A percentile compares a stretch with the other conserved stretches of the same genome.
Evolutionary conservation across 345 rosid species (phyloP).

Genomic region (Linum lewisii): DNA sequence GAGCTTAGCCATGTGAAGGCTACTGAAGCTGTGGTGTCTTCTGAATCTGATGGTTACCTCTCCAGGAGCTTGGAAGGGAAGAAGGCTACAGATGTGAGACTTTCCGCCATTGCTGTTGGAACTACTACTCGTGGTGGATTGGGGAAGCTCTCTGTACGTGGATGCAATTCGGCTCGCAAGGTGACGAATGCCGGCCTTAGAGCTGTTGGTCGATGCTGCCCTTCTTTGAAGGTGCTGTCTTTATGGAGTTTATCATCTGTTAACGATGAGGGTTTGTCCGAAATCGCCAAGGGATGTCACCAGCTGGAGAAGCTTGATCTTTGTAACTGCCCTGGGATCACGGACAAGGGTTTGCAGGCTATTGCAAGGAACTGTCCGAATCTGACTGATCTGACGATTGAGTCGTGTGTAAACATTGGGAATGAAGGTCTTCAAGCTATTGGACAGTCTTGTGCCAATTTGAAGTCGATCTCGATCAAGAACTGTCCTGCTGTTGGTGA

Average conservation of each 20-base stretch:
- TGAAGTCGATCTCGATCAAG: constrained; percentile 61
- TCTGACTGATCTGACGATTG: constrained; percentile 60
- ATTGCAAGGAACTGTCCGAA: constrained; percentile 65
- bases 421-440: constrained; percentile 67
- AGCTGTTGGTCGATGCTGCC: constrained; percentile 71
- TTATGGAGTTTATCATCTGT: constrained; percentile 56
- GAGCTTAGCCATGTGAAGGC: constrained; percentile 33
- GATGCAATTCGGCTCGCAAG: constrained; percentile 34
- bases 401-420: constrained; percentile 66
- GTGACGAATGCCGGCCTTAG: constrained; percentile 65
- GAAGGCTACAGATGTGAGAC: constrained; percentile 79
- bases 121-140: constrained; percentile 78
- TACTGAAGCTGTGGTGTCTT: constrained; percentile 9
- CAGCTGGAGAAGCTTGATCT: constrained; percentile 77
- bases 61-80: constrained; percentile 80
- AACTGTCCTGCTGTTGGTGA: constrained; percentile 75
- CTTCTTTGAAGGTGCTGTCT: constrained; percentile 60
- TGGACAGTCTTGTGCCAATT: constrained; percentile 48
- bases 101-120: constrained; percentile 84
- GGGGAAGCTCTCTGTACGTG: constrained; percentile 59
- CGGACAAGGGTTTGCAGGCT: constrained; percentile 53
- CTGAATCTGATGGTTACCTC: constrained; percentile 39
- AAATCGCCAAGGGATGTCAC: constrained; percentile 71
- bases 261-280: constrained; percentile 57
- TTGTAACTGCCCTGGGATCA: constrained; percentile 45